phyloP scores from a whole-genome alignment of 169 alveolate species.

The Cryptosporidium tyzzeri region DNA sequence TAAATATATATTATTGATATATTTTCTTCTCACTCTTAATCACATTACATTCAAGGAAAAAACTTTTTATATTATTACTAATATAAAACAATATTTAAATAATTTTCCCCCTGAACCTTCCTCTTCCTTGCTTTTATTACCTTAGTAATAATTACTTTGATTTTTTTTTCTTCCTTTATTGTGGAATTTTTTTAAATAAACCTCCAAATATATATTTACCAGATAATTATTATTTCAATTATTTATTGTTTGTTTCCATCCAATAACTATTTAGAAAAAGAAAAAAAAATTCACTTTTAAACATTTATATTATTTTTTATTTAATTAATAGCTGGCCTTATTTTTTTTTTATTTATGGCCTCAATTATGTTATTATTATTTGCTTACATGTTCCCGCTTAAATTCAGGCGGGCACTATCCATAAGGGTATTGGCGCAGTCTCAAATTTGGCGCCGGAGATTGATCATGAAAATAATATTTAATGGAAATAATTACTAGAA shows the following conservation, averaged over 20 bases:
- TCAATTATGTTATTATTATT: background rate
- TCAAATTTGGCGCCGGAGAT: constrained; percentile 21
- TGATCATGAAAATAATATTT: background rate
- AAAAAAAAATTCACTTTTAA: no score
- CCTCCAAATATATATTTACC: constrained; percentile 19
- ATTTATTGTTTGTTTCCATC: background rate
- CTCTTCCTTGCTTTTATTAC: constrained; percentile 1
- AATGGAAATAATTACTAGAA: no score
- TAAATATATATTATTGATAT: background rate
- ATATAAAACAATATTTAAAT: background rate
- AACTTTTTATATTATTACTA: background rate
- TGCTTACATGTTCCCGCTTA: constrained; percentile 36
- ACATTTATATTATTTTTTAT: constrained; percentile 6
- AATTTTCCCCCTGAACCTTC: background rate
- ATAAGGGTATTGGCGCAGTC: constrained; percentile 73
- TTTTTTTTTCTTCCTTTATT: background rate
- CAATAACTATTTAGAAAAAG: background rate
- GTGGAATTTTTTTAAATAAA: background rate
- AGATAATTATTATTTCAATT: background rate
- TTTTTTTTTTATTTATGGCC: background rate
- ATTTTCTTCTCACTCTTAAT: background rate
- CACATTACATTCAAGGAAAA: constrained; percentile 13
- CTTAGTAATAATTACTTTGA: background rate
- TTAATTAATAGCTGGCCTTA: background rate
- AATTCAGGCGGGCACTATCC: constrained; percentile 8